These are phyloP conservation scores for Ogataea sp. DNA, from an alignment of 805 yeast genomes.

Conservation along the genomic window DNA sequence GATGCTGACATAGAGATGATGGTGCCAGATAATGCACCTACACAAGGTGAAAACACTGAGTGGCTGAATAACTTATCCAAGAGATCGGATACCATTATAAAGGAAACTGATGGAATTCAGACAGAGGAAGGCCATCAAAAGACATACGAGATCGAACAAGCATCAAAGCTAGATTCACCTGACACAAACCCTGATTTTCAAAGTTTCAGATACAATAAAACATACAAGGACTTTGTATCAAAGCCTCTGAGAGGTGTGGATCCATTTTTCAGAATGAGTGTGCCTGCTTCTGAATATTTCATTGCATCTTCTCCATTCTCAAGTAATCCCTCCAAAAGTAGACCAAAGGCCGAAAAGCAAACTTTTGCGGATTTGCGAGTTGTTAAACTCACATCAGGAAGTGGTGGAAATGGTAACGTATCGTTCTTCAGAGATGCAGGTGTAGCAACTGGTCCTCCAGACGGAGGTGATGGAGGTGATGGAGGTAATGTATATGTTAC, in stretches of 20 bases:
- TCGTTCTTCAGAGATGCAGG: conserved; percentile 86
- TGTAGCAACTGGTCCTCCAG: conserved; percentile 85
- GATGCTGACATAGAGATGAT: neutral
- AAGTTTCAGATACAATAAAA: conserved; percentile 5
- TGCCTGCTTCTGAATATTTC: conserved; percentile 24
- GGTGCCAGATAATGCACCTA: conserved; percentile 29
- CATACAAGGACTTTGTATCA: conserved; percentile 8
- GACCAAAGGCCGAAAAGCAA: conserved; percentile 37
- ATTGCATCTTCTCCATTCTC: conserved; percentile 33
- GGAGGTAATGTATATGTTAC: conserved; percentile 86
- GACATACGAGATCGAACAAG: conserved; percentile 13
- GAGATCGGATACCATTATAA: neutral
- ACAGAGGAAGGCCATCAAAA: conserved; percentile 7
- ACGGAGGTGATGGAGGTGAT: conserved; percentile 97
- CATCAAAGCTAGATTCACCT: conserved; percentile 13
- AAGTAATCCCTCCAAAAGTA: conserved; percentile 21
- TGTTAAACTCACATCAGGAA: conserved; percentile 63
- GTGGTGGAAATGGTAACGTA: conserved; percentile 83
- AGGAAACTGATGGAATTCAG: neutral
- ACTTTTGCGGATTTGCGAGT: conserved; percentile 59
- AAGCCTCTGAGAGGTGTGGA: conserved; percentile 2
- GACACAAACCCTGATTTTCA: conserved; percentile 9
- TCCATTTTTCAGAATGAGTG: conserved; percentile 19
- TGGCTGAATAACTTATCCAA: conserved; percentile 19
- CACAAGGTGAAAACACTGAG: conserved; percentile 21